Base-by-base conservation (phyloP, 116 monocot genomes). In the Posidonia oceanica region DNA sequence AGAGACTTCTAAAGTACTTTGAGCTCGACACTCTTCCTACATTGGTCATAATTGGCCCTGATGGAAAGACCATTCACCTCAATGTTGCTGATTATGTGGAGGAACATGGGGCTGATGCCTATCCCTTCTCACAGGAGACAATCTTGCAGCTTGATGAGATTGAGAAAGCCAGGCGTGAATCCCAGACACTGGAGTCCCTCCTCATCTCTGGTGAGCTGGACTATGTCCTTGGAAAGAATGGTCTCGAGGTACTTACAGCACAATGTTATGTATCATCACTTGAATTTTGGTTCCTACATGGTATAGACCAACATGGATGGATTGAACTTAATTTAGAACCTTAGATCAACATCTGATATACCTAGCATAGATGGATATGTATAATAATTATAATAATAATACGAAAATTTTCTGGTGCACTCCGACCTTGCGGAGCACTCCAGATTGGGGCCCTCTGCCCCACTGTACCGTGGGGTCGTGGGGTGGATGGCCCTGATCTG, bases 151-250 rank as follows among this genome's bases (percentile, higher is more conserved):
- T 88, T 18, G 74, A 58, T 13, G 78, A 79, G 63, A 68, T 72
- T 36, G 80, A 80, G 63, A 85, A 71, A 72, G 77, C 64, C 4
- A 80, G 36, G 23, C 59, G 38, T 10, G 85, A 80, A 38, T 22
- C 74, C 1, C 88, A 89, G 70, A 89, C 88, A 4, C 36, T 85
- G 59, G 83, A 85, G 41, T 85, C 88, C 0, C 71, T 85, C 44
- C 85, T 89, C 42, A 76, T 85, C 54, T 72, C 69, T 61, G 83
- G 76, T 4, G 80, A 85, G 3, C 73, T 42, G 6, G 85, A 89
- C 67, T 89, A 63, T 70, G 83, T 89, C 41, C 59, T 89, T 44
- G 79, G 78, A 20, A 85, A 85, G 56, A 66, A 61, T 23, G 75
- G 64, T 29, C 5, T 55, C 38, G 76, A 79, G 83, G 88, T 88